Base-by-base conservation (phyloP, 73 alveolate species). In the Diophrys sp. region DNA sequence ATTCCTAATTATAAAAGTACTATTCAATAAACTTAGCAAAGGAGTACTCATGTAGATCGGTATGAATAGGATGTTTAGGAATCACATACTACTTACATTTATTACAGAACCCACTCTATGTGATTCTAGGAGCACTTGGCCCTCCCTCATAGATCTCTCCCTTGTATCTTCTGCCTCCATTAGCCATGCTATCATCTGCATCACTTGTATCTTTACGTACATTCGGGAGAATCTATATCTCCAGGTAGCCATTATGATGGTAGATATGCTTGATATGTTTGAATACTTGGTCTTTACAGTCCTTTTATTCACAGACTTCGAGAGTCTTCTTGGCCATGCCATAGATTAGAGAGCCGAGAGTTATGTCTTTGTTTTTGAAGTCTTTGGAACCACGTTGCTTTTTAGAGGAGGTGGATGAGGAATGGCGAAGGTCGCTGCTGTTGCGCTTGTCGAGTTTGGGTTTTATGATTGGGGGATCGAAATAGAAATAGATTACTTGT, bases 181-280 rank as follows among this genome's bases (percentile, higher is more conserved):
- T 81, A 73, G 27, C 23, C 1, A 18, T 53, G 18, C 29, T 30
- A 28, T 1, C 33, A 62, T 54, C 54, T 78, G 31, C 14, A 69
- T 67, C 80, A 67, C 33, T 1, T 25, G 31, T 14, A 79, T 24
- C 25, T 23, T 25, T 1, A 26, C 80, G 67, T 54, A 69, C 67
- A 34, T 70, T 33, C 1, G 77, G 57, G 14, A 23, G 27, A 11
- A 84, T 30, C 31, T 72, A 32, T 24, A 84, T 84, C 71, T 84
- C 91, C 44, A 84, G 54, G 74, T 75, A 84, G 27, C 91, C 91
- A 54, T 70, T 76, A 24, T 62, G 54, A 70, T 84, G 91, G 33
- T 84, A 84, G 29, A 68, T 62, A 30, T 77, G n/a, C 34, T 71
- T 78, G 69, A 77, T 73, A 55, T 84, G 91, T 72, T 78, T 84